These are phyloP conservation scores for Leptodermis oblonga DNA, from an alignment of 257 asterid genomes.

Conservation along the genomic window DNA sequence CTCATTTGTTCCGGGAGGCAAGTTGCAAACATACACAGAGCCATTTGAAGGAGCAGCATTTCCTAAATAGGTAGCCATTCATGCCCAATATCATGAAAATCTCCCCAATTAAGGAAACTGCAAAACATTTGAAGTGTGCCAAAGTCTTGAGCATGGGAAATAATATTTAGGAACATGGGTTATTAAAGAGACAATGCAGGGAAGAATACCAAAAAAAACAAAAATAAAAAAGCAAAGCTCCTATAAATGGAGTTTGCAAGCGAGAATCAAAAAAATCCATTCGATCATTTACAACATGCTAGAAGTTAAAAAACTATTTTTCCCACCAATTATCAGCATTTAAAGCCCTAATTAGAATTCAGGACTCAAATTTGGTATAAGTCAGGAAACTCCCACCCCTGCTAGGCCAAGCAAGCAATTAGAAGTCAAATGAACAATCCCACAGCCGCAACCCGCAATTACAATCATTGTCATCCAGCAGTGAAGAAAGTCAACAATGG, in stretches of 20 bases:
- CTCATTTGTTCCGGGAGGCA: conserved; percentile 89
- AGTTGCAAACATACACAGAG: conserved; percentile 80
- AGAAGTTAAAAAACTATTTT: too few relatives aligned
- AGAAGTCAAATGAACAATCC: too few relatives aligned
- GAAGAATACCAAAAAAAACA: too few relatives aligned
- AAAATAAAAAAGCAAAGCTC: background rate
- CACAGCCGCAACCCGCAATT: too few relatives aligned
- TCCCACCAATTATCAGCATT: background rate
- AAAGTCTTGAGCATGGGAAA: background rate
- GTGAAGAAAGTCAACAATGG: background rate
- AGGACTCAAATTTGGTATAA: background rate
- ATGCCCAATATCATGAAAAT: conserved; percentile 52
- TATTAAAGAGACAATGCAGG: too few relatives aligned
- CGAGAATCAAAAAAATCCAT: too few relatives aligned
- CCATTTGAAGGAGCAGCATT: conserved; percentile 69
- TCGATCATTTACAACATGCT: too few relatives aligned
- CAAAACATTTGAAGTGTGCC: background rate
- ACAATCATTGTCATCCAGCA: background rate
- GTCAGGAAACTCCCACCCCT: too few relatives aligned
- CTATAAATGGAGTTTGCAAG: background rate
- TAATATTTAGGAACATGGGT: background rate
- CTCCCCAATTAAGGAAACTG: conserved; percentile 11
- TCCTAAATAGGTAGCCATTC: conserved; percentile 64
- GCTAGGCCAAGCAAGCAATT: too few relatives aligned
- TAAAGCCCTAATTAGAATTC: background rate